Evolutionary conservation across 2,329 filamentous ascomycete species (phyloP), one percentile per base, ranked within the genome.

Genomic region (Lasiodiplodia citricola): DNA sequence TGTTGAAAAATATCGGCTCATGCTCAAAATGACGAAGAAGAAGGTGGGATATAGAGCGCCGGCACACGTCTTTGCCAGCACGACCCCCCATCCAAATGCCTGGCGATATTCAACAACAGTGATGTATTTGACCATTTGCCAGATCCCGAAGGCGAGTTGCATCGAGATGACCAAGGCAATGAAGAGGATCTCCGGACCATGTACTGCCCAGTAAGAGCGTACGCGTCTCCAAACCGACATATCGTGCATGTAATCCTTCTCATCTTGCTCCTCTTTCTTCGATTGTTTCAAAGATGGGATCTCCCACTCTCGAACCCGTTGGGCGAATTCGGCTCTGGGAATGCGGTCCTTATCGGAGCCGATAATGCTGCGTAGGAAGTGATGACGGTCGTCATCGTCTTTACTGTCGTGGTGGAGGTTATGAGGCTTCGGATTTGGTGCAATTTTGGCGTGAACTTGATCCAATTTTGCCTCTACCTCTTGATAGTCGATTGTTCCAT

Each of bases 21-120:
- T 88, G 72, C 85, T 87, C 5, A 88, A 76, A 7, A 88, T 80
- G 68, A 88, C 79, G 71, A 88, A 87, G 77, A 88, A 88, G 68
- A 88, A 82, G 1, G 86, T 87, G 21, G 86, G 86, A 60, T 87
- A 88, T 1, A 88, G 72, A 0, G 84, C 83, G 3, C 87, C 87
- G 11, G 86, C 86, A 54, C 79, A 84, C 0, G 84, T 83, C 75
- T 88, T 88, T 3, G 86, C 84, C 62, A 88, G 73, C 4, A 87
- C 84, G 8, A 86, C 82, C 6, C 86, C 87, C 85, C 86, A 87
- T 14, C 86, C 87, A 21, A 87, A 84, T 0, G 83, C 86, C 16
- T 80, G 81, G 18, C 82, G 82, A 68, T 85, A 86, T 13, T 79
- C 70, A 0, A 76, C 72, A 0, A 78, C 80, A 0, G 80, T 83